These are phyloP conservation scores for Cucurbita maxima DNA, from an alignment of 306 rosid genomes.

Conservation along the genomic window DNA sequence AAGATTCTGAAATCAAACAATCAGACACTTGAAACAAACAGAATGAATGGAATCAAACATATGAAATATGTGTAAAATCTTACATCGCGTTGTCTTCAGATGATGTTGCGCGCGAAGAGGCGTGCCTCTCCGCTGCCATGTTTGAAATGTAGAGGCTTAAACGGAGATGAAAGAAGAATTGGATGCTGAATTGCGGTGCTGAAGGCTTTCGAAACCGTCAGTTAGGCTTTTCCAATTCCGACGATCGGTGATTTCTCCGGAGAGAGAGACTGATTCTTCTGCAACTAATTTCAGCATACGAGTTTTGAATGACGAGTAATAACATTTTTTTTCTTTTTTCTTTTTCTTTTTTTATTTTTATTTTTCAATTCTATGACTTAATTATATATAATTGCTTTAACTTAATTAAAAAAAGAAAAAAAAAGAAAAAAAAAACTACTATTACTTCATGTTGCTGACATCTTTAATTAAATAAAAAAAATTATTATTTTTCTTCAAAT, in stretches of 20 bases:
- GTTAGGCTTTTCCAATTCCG: background rate
- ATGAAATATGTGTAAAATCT: background rate
- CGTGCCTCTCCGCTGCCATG: conserved; percentile 43
- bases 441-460: no score
- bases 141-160: background rate
- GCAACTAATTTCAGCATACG: background rate
- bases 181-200: background rate
- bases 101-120: conserved; percentile 32
- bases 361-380: no score
- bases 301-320: background rate
- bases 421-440: no score
- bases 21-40: background rate
- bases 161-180: background rate
- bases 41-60: background rate
- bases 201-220: background rate
- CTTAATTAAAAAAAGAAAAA: no score
- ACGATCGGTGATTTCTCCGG: background rate
- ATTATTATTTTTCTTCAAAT: no score
- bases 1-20: no score
- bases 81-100: conserved; percentile 48
- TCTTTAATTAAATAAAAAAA: no score
- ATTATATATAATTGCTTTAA: no score
- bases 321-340: no score
- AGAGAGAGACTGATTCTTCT: background rate
- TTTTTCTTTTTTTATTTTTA: no score